Evolutionary conservation across 352 stramenopile genomes (phyloP), one percentile per base, ranked within the genome.

Genomic region (Pythium pyrilobum): DNA sequence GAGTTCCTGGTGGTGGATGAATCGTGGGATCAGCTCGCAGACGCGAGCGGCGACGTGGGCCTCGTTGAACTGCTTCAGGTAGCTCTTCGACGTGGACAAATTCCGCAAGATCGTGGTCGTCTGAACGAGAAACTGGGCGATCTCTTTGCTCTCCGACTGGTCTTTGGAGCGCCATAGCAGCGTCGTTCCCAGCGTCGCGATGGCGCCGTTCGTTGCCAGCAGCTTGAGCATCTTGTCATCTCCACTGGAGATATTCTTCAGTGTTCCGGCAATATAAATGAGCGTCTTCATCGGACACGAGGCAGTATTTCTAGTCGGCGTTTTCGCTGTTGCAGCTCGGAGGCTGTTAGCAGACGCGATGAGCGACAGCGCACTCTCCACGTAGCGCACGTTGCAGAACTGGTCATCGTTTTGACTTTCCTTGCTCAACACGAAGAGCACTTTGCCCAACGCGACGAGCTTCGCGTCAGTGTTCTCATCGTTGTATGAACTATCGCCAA

Each of bases 341-440:
- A 7, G 20, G 8, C 23, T 4, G 18, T 39, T 73, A 0, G 55
- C 60, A 11, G 55, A 57, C 8, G 68, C 55, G 27, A 89, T 70
- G 15, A 72, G 47, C 9, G 62, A 46, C 2, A 92, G 62, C 9
- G 74, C 64, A 5, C 70, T 75, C 39, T 92, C 81, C 8, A 89
- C 72, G 37, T 85, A 84, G 11, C 62, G 66, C 1, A 90, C 71
- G 32, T 76, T 69, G 67, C 72, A 88, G 47, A 92, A 92, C 6
- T 29, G 57, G 15, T 40, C 45, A 56, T 92, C 81, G 47, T 92
- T 89, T 1, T 28, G 38, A 16, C 66, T 76, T 9, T 90, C 75
- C 41, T 92, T 92, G 52, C 77, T 89, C 28, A 88, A 56, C 27
- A 88, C 64, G 46, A 92, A 92, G 4, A 90, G 64, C 13, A 62